Percentiles rank a stretch among this genome's conserved stretches.
These are phyloP conservation scores for Kitagawia praeruptora DNA, from an alignment of 129 eudicot species.

Conservation along the genomic window DNA sequence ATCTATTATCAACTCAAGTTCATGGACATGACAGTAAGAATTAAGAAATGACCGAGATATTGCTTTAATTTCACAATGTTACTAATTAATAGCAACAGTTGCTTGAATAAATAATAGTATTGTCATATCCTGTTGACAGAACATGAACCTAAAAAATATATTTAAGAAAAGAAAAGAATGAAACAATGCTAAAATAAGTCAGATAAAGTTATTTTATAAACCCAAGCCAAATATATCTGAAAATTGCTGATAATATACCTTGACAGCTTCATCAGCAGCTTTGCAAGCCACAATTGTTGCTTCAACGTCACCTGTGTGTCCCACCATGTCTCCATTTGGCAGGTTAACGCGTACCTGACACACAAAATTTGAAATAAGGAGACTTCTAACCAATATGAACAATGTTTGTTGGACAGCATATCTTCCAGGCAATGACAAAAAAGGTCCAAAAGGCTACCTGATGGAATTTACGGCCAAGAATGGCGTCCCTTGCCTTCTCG, in stretches of 20 bases:
- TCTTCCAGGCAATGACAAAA: not conserved
- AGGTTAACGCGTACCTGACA: constrained; percentile 84
- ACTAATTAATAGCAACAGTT: no score
- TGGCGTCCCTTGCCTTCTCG: constrained; percentile 84
- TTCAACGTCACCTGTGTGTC: constrained; percentile 85
- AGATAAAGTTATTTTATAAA: not conserved
- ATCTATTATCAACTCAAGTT: not conserved
- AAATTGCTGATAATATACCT: constrained; percentile 33
- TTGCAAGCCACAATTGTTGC: constrained; percentile 89
- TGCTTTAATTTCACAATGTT: not conserved
- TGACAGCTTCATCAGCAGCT: constrained; percentile 93
- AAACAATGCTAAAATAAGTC: not conserved
- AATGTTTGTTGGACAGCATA: not conserved
- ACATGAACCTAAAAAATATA: not conserved
- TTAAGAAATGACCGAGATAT: not conserved
- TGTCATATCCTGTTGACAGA: not conserved
- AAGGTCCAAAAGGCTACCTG: constrained; percentile 36
- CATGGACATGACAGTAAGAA: not conserved
- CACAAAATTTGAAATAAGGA: not conserved
- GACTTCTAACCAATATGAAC: not conserved
- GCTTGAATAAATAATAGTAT: not conserved
- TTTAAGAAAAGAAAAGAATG: not conserved
- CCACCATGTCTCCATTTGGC: constrained; percentile 95
- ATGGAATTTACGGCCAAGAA: constrained; percentile 67
- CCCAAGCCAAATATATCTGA: not conserved